Base-by-base conservation (phyloP, 495 filamentous ascomycete genomes). In the Aspergillus coremiiformis region DNA sequence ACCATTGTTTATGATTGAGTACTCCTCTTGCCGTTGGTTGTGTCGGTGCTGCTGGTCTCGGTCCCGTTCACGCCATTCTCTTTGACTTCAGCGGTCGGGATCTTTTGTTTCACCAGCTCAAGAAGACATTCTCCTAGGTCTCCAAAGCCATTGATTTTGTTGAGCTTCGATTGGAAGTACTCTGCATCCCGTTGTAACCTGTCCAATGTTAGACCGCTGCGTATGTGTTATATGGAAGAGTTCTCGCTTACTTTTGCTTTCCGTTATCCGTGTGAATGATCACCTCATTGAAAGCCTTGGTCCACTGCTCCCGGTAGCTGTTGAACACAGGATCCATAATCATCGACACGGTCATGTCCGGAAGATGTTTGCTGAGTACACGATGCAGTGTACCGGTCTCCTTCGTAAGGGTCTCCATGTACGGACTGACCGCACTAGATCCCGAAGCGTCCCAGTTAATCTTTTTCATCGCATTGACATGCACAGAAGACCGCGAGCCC, bases 271-370 rank as follows among this genome's bases (percentile, higher is more conserved):
- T 87, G 60, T 71, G 78, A 19, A 92, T 73, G 15, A 71, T 71
- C 27, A 86, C 79, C 44, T 83, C 84, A 39, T 80, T 67, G 60
- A 90, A 88, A 15, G 88, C 85, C 49, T 80, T 83, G 4, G 83
- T 84, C 73, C 91, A 84, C 53, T 93, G 89, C 51, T 86, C 86
- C 55, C 83, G 83, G 64, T 96, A 98, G 65, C 80, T 90, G 45
- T 76, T 79, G 59, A 96, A 96, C 0, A 98, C 90, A 7, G 90
- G 87, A 6, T 77, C 73, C 89, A 97, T 96, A 63, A 98, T 96
- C 72, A 89, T 81, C 37, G 72, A 66, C 0, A 97, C 82, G 0
- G 84, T 85, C 58, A 83, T 78, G 46, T 90, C 87, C 1, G 86
- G 84, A 7, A 98, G 71, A 67, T 95, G 85, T 62, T 87, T 93